A percentile compares a stretch with the other conserved stretches of the same genome.
These are phyloP conservation scores for Scheffersomyces illinoinensis DNA, from an alignment of 1,139 yeast genomes.

Conservation along the genomic window DNA sequence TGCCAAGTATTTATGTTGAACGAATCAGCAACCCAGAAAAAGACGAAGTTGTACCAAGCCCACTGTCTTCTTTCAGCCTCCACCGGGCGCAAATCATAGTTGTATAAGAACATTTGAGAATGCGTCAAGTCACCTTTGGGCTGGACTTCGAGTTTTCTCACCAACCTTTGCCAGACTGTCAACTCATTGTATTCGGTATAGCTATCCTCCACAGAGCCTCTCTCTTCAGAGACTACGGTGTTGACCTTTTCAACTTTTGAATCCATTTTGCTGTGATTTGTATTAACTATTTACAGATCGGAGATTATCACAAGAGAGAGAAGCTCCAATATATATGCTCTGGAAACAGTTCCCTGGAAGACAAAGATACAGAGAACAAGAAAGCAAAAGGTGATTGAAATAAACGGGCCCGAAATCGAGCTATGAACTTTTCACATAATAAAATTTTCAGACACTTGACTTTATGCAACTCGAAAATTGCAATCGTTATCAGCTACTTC, in stretches of 20 bases:
- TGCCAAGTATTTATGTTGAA: slow-evolving; percentile 90
- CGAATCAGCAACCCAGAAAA: slow-evolving; percentile 85
- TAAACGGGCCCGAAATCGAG: background rate
- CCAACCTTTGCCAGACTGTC: slow-evolving; percentile 2
- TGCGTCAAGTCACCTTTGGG: slow-evolving; percentile 37
- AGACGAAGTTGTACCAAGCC: slow-evolving; percentile 78
- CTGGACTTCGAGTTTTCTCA: slow-evolving; percentile 20
- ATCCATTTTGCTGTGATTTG: background rate
- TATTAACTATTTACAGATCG: background rate
- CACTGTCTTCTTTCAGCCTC: slow-evolving; percentile 68
- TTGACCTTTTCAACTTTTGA: background rate
- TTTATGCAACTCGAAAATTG: background rate
- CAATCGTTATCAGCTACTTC: background rate
- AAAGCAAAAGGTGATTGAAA: background rate
- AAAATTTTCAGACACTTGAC: background rate
- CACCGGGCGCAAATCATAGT: slow-evolving; percentile 77
- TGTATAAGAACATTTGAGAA: slow-evolving; percentile 61
- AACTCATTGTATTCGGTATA: slow-evolving; percentile 1
- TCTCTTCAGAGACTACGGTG: background rate
- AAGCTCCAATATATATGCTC: background rate
- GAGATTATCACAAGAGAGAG: background rate
- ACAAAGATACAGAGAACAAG: background rate
- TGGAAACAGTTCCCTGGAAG: background rate
- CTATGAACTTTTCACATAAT: too few relatives aligned
- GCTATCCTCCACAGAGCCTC: background rate